Evolutionary conservation across 306 rosid species (phyloP), one percentile per base, ranked within the genome.

Genomic region (Gastrolobium bilobum): DNA sequence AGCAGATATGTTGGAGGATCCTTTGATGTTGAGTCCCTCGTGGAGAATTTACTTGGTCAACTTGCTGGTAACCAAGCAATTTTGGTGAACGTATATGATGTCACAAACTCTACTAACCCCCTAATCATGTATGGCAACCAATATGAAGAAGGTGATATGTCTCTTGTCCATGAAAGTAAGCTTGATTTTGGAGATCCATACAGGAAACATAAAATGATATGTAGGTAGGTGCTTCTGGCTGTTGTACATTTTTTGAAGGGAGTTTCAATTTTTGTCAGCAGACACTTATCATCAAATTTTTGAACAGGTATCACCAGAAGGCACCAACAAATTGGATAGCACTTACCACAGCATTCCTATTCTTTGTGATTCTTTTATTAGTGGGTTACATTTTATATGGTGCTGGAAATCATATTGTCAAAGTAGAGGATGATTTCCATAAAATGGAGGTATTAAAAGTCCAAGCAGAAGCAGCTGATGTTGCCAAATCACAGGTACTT

Each of bases 131-230:
- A 93, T 63, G 99, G 99, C 51, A 89, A 88, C 85, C 94, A 85
- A 85, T 52, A 89, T 54, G 93, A 96, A 88, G 93, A 88, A 9
- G 92, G 93, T n/a, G 99, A 96, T 63, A 37, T 15, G 66, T 93
- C 93, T 68, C 94, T 90, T 70, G 65, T 30, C 59, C 98, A 91
- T 82, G 91, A 84, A 78, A 96, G 99, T 79, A 87, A 87, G 86
- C 98, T 96, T 82, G 98, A 96, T 86, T 96, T 96, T 79, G 99
- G 99, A 76, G 99, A 96, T 86, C 91, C 99, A 20, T 91, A 78
- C 85, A 85, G 99, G 82, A 93, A 86, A 82, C 99, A 96, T 84
- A 79, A 79, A 82, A 96, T 96, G 99, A 88, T 93, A 75, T 96
- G 99, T 84, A 91, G 99, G 99, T 93, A 83, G 74, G 90, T 82